These are phyloP conservation scores for Arxiozyma slooffiae DNA, from an alignment of 1,139 yeast species.

Conservation along the genomic window DNA sequence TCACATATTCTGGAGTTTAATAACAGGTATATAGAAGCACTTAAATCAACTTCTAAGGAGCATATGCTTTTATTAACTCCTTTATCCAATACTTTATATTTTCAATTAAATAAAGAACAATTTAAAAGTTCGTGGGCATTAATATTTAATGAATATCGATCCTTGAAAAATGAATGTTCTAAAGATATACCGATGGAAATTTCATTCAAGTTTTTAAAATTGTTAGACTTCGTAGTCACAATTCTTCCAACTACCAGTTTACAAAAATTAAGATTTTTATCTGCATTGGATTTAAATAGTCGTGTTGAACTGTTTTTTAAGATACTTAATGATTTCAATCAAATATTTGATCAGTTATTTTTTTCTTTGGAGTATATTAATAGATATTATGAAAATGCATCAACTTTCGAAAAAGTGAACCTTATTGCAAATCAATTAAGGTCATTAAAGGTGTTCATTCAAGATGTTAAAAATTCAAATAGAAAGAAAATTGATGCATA, in stretches of 20 bases:
- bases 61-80: slow-evolving; percentile 50
- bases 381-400: slow-evolving; percentile 40
- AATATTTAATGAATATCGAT: slow-evolving; percentile 22
- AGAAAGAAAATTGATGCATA: background rate
- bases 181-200: slow-evolving; percentile 6
- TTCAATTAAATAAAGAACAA: slow-evolving; percentile 35
- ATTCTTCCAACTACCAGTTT: slow-evolving; percentile 49
- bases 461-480: slow-evolving; percentile 35
- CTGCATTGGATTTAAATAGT: slow-evolving; percentile 30
- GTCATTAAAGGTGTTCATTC: slow-evolving; percentile 46
- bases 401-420: slow-evolving; percentile 46
- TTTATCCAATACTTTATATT: slow-evolving; percentile 47
- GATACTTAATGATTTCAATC: slow-evolving; percentile 33
- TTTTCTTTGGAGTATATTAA: slow-evolving; percentile 31
- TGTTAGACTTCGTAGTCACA: slow-evolving; percentile 48
- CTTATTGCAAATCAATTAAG: slow-evolving; percentile 54
- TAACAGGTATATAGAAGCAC: slow-evolving; percentile 12
- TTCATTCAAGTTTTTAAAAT: slow-evolving; percentile 28
- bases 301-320: slow-evolving; percentile 33
- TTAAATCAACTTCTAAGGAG: slow-evolving; percentile 12
- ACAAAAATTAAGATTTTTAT: slow-evolving; percentile 39
- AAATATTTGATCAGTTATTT: slow-evolving; percentile 29
- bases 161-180: slow-evolving; percentile 12
- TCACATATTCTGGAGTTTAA: slow-evolving; percentile 10
- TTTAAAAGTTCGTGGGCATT: slow-evolving; percentile 23